Evolutionary conservation across 805 yeast species (phyloP).

Genomic region (Pichia thaimueangensis): DNA sequence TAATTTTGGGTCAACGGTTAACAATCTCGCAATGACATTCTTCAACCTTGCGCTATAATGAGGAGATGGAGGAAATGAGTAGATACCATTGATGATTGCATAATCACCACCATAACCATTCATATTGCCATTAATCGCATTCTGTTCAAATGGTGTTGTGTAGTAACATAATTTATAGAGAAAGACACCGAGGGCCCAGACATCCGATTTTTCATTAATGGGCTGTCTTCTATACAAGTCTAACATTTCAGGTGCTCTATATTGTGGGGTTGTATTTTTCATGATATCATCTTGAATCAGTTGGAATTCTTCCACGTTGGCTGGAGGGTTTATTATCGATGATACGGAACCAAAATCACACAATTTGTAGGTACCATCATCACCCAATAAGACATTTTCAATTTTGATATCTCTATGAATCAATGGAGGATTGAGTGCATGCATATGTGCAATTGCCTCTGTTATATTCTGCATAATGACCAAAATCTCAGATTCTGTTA

Average conservation of each 20-base stretch:
- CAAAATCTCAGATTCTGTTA: constrained; percentile 62
- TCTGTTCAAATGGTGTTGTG: constrained; percentile 73
- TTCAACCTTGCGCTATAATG: constrained; percentile 55
- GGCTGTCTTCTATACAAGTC: constrained; percentile 63
- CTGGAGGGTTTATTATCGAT: constrained; percentile 56
- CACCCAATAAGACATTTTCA: constrained; percentile 67
- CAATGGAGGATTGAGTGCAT: constrained; percentile 44
- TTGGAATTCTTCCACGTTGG: constrained; percentile 52
- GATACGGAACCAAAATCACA: constrained; percentile 84
- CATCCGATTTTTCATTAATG: constrained; percentile 75
- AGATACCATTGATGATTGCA: constrained; percentile 54
- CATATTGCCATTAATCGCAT: constrained; percentile 30
- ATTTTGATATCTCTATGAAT: constrained; percentile 78
- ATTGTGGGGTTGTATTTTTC: constrained; percentile 81
- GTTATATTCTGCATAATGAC: constrained; percentile 64
- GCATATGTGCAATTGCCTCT: constrained; percentile 74
- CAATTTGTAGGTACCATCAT: constrained; percentile 52
- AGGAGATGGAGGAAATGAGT: constrained; percentile 49
- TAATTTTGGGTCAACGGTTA: constrained; percentile 59
- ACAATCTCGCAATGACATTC: constrained; percentile 53
- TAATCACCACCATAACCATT: constrained; percentile 45
- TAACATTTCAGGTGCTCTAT: constrained; percentile 80
- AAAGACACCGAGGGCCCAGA: constrained; percentile 82
- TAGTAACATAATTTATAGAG: constrained; percentile 73
- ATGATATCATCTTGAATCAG: constrained; percentile 60